phyloP scores from a whole-genome alignment of 148 eudicot genomes.

The Fagopyrum tataricum region DNA sequence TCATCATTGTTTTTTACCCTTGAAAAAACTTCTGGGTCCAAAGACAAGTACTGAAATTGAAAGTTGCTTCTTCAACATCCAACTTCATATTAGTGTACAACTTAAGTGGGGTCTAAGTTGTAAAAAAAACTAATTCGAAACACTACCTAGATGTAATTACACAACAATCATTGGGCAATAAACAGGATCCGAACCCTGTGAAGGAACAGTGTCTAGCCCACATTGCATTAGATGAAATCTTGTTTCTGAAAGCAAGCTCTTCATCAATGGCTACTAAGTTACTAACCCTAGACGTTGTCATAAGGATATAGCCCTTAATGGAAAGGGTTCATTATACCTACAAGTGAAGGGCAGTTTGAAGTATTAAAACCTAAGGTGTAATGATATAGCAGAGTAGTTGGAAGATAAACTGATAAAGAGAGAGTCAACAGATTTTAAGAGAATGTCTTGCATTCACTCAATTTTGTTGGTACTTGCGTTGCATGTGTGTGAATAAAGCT shows the following conservation, averaged over 20 bases:
- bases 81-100: neutral
- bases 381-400: neutral
- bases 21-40: neutral
- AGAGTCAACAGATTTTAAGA: neutral
- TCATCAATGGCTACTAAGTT: neutral
- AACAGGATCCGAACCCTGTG: neutral
- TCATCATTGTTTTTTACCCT: neutral
- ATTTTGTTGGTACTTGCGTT: neutral
- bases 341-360: no score
- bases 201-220: neutral
- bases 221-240: neutral
- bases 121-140: neutral
- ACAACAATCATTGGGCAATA: constrained; percentile 4
- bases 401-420: neutral
- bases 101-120: neutral
- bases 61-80: neutral
- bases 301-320: no score
- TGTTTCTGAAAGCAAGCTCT: neutral
- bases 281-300: no score
- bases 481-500: constrained; percentile 8
- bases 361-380: no score
- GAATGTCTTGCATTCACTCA: constrained; percentile 5
- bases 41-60: neutral
- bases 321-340: no score
- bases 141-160: neutral